Evolutionary conservation across 148 eudicot genomes (phyloP).

Genomic region (Selenicereus undatus): DNA sequence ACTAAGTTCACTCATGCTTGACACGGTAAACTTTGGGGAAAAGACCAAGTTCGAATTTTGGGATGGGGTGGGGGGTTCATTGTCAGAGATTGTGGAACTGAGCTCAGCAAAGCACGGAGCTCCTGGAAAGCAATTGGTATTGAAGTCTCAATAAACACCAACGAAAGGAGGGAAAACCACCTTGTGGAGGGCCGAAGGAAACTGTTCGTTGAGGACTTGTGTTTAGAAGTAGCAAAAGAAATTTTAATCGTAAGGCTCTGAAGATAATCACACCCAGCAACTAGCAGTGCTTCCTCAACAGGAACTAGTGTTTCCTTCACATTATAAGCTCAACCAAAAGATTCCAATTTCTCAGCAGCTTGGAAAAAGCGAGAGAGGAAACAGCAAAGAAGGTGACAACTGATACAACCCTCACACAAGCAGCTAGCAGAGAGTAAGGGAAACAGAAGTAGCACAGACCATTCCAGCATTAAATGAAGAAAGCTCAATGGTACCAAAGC

Average conservation of each 20-base stretch:
- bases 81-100: too few species aligned
- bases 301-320: background rate
- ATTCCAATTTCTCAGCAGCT: background rate
- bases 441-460: background rate
- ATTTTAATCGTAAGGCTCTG: background rate
- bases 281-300: background rate
- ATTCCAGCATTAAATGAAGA: background rate
- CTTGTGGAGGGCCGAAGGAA: too few species aligned
- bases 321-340: background rate
- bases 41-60: too few species aligned
- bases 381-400: background rate
- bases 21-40: background rate
- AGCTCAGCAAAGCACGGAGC: too few species aligned
- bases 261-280: background rate
- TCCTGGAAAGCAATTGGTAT: too few species aligned
- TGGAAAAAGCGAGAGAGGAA: background rate
- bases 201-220: background rate
- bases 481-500: background rate
- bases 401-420: background rate
- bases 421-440: background rate
- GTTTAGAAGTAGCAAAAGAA: background rate
- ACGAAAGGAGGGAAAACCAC: too few species aligned
- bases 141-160: too few species aligned
- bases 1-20: background rate
- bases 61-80: too few species aligned